Evolutionary conservation across 2,329 filamentous ascomycete genomes (phyloP), one percentile per base, ranked within the genome.

Genomic region (Xylaria sp.): DNA sequence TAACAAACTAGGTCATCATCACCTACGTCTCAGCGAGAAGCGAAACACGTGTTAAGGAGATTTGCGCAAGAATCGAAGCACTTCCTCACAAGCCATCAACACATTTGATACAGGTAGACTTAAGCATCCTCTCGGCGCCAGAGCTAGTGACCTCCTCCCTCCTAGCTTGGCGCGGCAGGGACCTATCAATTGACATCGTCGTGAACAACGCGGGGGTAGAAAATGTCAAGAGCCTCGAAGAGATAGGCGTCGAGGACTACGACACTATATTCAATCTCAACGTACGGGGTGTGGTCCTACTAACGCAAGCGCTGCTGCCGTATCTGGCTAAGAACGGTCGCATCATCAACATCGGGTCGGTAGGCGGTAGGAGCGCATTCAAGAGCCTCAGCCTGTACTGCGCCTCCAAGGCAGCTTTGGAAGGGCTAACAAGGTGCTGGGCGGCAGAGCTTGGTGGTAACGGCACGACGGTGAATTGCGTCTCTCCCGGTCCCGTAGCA

Each of bases 1-100:
- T n/a, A 53, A 10, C 4, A 44, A 61, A 44, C n/a, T 45, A 77
- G 75, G 71, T 78, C 3, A 84, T 88, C 10, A 76, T 91, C 25
- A 88, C 88, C 1, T 91, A 90, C 73, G 84, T 90, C 67, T 89
- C 89, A 1, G 84, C 89, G 27, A 79, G 87, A 10, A 89, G 89
- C n/a, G 85, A 86, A 0, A 77, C 86, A 3, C 89, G 86, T 69
- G 77, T 89, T 10, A 82, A 86, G 67, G 86, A 89, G 72, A 77
- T 90, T 27, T 81, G 86, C 68, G 82, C 81, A 57, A 89, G 88
- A 70, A 88, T 90, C 71, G 81, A 85, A 69, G 83, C 85, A 0
- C 78, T 91, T 9, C 72, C 73, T 4, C 71, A 76, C 55, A 64
- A 67, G 15, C 73, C 75, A 29, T 65, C 50, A 9, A 66, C 66